Percentiles rank a stretch among this genome's conserved stretches.
Conservation (phyloP, 2,329 filamentous ascomycete genomes). For the Exophiala bonariae region DNA sequence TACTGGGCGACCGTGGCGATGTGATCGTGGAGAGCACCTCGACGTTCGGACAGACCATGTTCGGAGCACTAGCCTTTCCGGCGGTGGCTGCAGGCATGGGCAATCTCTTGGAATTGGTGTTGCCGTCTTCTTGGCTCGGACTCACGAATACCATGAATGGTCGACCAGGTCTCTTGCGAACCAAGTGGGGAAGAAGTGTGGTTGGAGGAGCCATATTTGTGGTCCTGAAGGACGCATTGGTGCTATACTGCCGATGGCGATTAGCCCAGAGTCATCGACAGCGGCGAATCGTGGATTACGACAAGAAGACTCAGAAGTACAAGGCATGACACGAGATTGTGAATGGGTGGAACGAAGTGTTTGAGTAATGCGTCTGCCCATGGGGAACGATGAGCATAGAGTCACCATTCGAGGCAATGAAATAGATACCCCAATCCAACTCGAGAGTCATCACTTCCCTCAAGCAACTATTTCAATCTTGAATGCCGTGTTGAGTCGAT, state of each 20-base stretch:
- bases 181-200: slow-evolving; percentile 85
- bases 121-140: slow-evolving; percentile 69
- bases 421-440: too few species aligned
- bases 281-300: slow-evolving; percentile 48
- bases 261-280: slow-evolving; percentile 48
- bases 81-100: slow-evolving; percentile 77
- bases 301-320: slow-evolving; percentile 41
- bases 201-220: slow-evolving; percentile 87
- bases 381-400: too few species aligned
- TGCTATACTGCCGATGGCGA: slow-evolving; percentile 58
- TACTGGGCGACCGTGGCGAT: slow-evolving; percentile 41
- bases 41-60: slow-evolving; percentile 58
- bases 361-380: too few species aligned
- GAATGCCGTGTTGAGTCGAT: too few species aligned
- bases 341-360: too few species aligned
- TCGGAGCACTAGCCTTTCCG: slow-evolving; percentile 77
- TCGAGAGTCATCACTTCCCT: too few species aligned
- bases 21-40: slow-evolving; percentile 55
- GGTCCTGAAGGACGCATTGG: slow-evolving; percentile 70
- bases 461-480: too few species aligned
- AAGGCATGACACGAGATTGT: slow-evolving; percentile 6
- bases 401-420: too few species aligned
- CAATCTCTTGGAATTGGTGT: slow-evolving; percentile 65
- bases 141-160: slow-evolving; percentile 39
- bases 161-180: slow-evolving; percentile 70